These are phyloP conservation scores for Fusarium euwallaceae DNA, from an alignment of 2,329 filamentous ascomycete species.

Conservation along the genomic window DNA sequence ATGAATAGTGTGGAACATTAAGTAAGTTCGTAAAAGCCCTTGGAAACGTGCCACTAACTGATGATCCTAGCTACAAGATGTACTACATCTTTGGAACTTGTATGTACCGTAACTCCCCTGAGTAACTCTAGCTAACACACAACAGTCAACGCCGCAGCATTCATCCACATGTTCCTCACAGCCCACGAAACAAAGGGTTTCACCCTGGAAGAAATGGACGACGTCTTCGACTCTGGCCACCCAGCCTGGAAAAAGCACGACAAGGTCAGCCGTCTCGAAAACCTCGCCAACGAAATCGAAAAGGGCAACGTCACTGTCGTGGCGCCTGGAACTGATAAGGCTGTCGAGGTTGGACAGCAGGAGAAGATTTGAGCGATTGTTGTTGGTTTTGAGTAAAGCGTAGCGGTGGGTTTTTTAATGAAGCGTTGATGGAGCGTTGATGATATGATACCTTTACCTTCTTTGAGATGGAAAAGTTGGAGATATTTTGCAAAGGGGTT, in stretches of 20 bases:
- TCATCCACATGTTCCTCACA: constrained; percentile 75
- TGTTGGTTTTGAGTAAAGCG: neutral
- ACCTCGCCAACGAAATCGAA: constrained; percentile 63
- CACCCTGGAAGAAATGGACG: constrained; percentile 82
- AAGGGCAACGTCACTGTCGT: constrained; percentile 57
- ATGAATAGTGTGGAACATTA: constrained; percentile 60
- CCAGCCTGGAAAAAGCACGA: constrained; percentile 68
- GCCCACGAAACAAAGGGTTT: constrained; percentile 78
- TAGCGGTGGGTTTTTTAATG: neutral
- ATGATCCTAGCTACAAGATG: constrained; percentile 62
- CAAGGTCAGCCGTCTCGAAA: constrained; percentile 60
- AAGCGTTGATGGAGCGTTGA: neutral
- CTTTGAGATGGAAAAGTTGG: neutral
- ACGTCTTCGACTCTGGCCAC: constrained; percentile 73
- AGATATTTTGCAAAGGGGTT: neutral
- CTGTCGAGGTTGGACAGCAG: neutral
- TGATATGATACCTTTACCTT: neutral
- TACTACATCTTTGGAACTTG: constrained; percentile 82
- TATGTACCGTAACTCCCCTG: constrained; percentile 3
- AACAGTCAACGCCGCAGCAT: constrained; percentile 72
- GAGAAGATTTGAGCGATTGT: neutral
- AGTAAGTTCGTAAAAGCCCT: constrained; percentile 44
- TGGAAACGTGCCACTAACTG: neutral
- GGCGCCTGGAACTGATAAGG: constrained; percentile 14
- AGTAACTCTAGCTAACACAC: neutral